These are phyloP conservation scores for Rhodotorula sp. DNA, from an alignment of 1,284 basidiomycete species.

Conservation along the genomic window DNA sequence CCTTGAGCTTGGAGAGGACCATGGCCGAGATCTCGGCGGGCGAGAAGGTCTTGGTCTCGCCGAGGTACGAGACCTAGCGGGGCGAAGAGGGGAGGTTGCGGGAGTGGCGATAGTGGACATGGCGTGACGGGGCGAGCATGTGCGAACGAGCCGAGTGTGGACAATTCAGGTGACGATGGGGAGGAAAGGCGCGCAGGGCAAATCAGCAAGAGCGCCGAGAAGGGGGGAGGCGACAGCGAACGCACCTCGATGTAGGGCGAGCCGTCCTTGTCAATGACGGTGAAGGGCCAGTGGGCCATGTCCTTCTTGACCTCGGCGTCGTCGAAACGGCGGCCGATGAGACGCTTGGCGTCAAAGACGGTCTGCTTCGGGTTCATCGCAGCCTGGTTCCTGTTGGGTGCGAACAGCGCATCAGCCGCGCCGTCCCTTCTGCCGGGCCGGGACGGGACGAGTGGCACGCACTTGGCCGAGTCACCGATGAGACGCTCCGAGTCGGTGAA, in stretches of 20 bases:
- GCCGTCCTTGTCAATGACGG: constrained; percentile 62
- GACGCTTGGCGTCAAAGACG: constrained; percentile 92
- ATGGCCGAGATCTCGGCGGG: constrained; percentile 87
- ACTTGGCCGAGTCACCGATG: constrained; percentile 77
- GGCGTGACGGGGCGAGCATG: too few relatives aligned
- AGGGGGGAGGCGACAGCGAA: background rate
- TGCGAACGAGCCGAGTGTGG: too few relatives aligned
- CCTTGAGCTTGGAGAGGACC: constrained; percentile 99
- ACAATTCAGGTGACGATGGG: constrained; percentile 7
- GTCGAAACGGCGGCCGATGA: constrained; percentile 93
- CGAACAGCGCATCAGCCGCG: background rate
- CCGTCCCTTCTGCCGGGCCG: too few relatives aligned
- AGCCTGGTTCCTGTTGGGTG: constrained; percentile 56
- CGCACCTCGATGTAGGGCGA: constrained; percentile 56
- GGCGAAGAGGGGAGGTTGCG: too few relatives aligned
- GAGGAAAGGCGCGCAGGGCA: background rate
- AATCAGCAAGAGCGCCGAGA: too few relatives aligned
- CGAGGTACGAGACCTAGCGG: constrained; percentile 60
- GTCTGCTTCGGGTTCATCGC: constrained; percentile 96
- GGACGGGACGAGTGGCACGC: constrained; percentile 22
- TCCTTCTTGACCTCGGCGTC: constrained; percentile 64
- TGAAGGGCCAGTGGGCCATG: constrained; percentile 72
- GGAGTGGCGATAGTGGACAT: too few relatives aligned
- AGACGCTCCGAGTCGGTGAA: constrained; percentile 97
- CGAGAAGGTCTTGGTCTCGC: constrained; percentile 62